Conservation (phyloP, 2,329 filamentous ascomycete species). For the Clarireedia monteithiana region DNA sequence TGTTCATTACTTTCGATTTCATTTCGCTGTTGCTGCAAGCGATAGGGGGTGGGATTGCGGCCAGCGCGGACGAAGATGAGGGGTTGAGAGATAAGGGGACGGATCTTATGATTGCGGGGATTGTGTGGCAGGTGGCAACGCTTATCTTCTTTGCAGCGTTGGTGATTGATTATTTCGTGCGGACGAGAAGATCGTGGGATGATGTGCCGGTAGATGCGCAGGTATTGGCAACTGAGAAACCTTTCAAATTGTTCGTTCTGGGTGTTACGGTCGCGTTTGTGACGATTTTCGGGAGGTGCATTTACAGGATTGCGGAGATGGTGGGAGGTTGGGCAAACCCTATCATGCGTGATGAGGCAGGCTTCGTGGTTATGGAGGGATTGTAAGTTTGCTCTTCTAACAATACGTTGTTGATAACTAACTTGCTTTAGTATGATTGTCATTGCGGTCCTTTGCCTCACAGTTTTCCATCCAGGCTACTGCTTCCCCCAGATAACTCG, state of each 20-base stretch:
- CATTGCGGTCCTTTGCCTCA: constrained; percentile 38
- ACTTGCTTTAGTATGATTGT: constrained; percentile 34
- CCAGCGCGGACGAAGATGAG: constrained; percentile 10
- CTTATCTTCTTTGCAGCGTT: constrained; percentile 34
- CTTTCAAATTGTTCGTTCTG: constrained; percentile 16
- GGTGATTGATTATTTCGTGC: constrained; percentile 41
- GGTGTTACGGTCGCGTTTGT: constrained; percentile 13
- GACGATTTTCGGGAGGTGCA: constrained; percentile 17
- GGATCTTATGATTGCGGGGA: constrained; percentile 33
- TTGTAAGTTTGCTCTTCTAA: constrained; percentile 31
- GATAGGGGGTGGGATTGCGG: constrained; percentile 47
- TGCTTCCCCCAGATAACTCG: constrained; percentile 12
- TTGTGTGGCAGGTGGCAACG: constrained; percentile 32
- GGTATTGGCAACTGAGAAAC: constrained; percentile 2
- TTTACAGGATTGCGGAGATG: constrained; percentile 47
- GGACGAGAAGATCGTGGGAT: constrained; percentile 20
- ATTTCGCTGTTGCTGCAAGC: constrained; percentile 51
- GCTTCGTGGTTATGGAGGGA: constrained; percentile 51
- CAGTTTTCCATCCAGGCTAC: constrained; percentile 36
- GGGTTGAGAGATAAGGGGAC: constrained; percentile 17
- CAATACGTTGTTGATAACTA: neutral
- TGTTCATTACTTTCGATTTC: constrained; percentile 53
- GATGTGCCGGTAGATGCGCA: constrained; percentile 11
- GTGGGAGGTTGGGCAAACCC: constrained; percentile 54
- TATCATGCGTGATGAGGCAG: constrained; percentile 55